Conservation (phyloP, 495 filamentous ascomycete genomes). For the Penicillium malachiteum region DNA sequence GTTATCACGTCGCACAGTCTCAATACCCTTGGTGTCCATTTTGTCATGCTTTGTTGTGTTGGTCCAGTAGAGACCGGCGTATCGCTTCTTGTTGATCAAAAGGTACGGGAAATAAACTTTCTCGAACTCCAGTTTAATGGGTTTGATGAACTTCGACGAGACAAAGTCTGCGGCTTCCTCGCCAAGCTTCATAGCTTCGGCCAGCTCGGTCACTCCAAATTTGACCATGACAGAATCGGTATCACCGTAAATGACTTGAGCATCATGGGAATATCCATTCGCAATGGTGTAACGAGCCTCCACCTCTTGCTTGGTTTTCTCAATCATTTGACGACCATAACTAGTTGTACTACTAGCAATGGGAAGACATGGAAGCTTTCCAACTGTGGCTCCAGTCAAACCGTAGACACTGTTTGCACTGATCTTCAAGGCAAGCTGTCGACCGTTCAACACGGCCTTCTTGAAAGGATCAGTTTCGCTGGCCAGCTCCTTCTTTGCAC, state of each 20-base stretch:
- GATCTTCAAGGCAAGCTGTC: constrained; percentile 93
- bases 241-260: constrained; percentile 96
- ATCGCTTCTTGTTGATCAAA: constrained; percentile 99
- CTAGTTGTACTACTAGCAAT: constrained; percentile 96
- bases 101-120: constrained; percentile 99
- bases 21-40: constrained; percentile 99
- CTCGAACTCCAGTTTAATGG: constrained; percentile 99
- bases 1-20: constrained; percentile 96
- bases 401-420: constrained; percentile 98
- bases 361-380: constrained; percentile 90
- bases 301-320: constrained; percentile 91
- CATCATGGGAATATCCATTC: constrained; percentile 92
- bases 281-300: constrained; percentile 84
- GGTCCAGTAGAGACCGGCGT: constrained; percentile 96
- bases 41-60: constrained; percentile 94
- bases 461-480: constrained; percentile 94
- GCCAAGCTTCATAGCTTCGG: constrained; percentile 89
- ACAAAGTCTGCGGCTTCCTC: constrained; percentile 86
- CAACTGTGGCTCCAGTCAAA: constrained; percentile 91
- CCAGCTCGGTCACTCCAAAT: constrained; percentile 83
- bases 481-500: constrained; percentile 87
- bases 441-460: constrained; percentile 95
- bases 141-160: constrained; percentile 86
- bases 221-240: constrained; percentile 99
- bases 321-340: constrained; percentile 98